These are phyloP conservation scores for Daedaleopsis sinensis DNA, from an alignment of 768 basidiomycete species.

Conservation along the genomic window DNA sequence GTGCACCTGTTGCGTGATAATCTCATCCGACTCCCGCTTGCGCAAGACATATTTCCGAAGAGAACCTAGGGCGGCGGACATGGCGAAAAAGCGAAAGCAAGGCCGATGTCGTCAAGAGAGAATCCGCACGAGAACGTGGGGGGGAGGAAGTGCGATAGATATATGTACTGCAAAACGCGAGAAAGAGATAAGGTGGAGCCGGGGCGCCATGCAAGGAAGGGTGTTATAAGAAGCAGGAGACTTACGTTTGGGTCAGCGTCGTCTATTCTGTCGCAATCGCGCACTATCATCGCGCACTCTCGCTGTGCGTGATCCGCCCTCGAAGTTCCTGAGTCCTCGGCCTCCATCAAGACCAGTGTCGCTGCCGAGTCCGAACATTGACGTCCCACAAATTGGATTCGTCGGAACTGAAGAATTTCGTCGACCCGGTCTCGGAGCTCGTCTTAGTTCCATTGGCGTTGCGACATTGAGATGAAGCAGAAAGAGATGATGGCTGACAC, in stretches of 20 bases:
- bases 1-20: slow-evolving; percentile 7
- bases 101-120: neutral
- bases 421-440: neutral
- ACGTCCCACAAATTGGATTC: too few species aligned
- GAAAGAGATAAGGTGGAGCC: neutral
- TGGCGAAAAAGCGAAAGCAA: neutral
- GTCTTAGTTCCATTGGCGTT: neutral
- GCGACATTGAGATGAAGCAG: too few species aligned
- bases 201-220: neutral
- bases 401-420: neutral
- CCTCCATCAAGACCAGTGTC: neutral
- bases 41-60: neutral
- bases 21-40: neutral
- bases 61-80: neutral
- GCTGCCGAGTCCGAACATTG: too few species aligned
- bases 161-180: neutral
- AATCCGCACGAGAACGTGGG: neutral
- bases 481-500: too few species aligned
- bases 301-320: neutral
- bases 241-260: neutral
- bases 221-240: neutral
- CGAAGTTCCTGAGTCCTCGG: neutral
- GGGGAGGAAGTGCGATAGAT: neutral
- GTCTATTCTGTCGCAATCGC: neutral
- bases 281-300: neutral